Percentiles rank a stretch among this genome's conserved stretches.
phyloP scores from a whole-genome alignment of 2,329 filamentous ascomycete genomes.

The Talaromyces sp. region DNA sequence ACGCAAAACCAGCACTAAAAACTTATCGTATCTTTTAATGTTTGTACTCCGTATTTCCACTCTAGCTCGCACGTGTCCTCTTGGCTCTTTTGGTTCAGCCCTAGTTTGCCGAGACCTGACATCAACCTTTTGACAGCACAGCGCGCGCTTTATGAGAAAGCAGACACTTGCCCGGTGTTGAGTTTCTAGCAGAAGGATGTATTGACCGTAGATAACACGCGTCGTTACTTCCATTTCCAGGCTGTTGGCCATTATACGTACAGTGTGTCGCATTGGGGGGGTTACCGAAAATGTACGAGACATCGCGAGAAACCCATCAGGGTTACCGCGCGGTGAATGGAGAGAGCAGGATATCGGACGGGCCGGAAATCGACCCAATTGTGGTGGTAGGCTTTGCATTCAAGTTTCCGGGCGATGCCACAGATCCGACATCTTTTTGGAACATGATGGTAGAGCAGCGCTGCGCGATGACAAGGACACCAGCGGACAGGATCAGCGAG shows the following conservation, averaged over 20 bases:
- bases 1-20: neutral
- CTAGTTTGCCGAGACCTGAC: neutral
- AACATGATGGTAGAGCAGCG: conserved; percentile 10
- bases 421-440: conserved; percentile 9
- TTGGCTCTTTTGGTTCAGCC: neutral
- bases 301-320: neutral
- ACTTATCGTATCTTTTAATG: neutral
- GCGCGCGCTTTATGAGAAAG: neutral
- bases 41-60: neutral
- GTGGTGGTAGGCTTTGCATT: conserved; percentile 1
- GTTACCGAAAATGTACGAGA: neutral
- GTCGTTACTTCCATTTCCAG: neutral
- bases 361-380: conserved; percentile 1
- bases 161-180: neutral
- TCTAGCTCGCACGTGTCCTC: neutral
- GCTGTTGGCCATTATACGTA: neutral
- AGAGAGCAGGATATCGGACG: neutral
- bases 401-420: conserved; percentile 8
- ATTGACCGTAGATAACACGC: neutral
- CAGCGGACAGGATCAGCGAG: conserved; percentile 10
- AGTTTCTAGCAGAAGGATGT: neutral
- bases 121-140: neutral
- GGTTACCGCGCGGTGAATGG: neutral
- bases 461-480: conserved; percentile 5
- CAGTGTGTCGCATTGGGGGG: neutral